Base-by-base conservation (phyloP, 2,329 filamentous ascomycete species). In the Trichoderma harzianum region DNA sequence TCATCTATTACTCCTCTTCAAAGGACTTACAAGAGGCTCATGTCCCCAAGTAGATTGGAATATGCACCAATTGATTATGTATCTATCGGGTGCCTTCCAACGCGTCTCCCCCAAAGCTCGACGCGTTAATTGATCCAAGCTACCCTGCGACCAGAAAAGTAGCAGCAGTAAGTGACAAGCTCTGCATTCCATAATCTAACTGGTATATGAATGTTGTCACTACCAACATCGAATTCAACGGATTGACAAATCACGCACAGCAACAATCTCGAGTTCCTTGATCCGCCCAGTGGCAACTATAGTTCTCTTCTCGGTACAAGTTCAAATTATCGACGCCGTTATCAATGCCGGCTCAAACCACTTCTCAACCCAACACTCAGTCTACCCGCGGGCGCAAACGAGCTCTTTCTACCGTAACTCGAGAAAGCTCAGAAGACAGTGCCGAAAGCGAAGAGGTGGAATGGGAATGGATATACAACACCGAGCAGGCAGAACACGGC, bases 341-440 rank as follows among this genome's bases (percentile, higher is more conserved):
- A 47, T 70, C 51, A 70, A 80, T 80, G 79, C 73, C 77, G 3
- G 76, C 76, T 32, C 76, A 73, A 65, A 73, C 62, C 53, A 66
- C 72, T 72, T 64, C 70, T 34, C 74, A 66, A 61, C 76, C 72
- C 47, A 70, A 36, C 24, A 70, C 73, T 11, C 75, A 76, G 72
- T 64, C 78, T 18, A 72, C 69, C 8, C 61, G 67, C 28, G 74
- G 76, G 26, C 73, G 68, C 7, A 76, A 74, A 34, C 73, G 76
- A 58, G 60, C 58, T 3, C 70, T 73, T 11, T 74, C 89, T 16
- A 39, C 34, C 14, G 34, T 16, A 39, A 39, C 34, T 21, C 43
- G 43, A 81, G 93, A 96, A 73, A 92, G 97, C 79, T 97, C 93
- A 79, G 94, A 97, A 79, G 94, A 97, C 80, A 95, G 97, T 80